phyloP scores from a whole-genome alignment of 139 green algal genomes.

The Chlamydomonas sp. region DNA sequence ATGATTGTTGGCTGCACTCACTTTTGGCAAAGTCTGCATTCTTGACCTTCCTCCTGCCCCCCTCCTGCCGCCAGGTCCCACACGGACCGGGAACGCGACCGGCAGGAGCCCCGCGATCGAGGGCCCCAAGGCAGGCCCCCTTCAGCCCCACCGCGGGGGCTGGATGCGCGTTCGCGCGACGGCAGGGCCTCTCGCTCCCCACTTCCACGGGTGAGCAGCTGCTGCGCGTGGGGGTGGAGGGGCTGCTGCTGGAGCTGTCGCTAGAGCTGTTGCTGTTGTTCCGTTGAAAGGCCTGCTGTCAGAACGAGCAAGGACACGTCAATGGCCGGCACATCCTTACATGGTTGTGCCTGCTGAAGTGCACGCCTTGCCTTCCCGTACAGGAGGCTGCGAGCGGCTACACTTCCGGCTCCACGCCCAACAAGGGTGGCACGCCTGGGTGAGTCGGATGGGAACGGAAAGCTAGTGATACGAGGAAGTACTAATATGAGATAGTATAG shows the following conservation, averaged over 20 bases:
- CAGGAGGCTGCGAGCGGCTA: conserved; percentile 2
- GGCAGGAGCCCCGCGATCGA: no score
- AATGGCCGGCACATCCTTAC: neutral
- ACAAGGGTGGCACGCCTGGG: conserved; percentile 10
- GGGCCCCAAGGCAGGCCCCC: no score
- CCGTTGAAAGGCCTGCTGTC: neutral
- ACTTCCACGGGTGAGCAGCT: no score
- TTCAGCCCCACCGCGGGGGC: no score
- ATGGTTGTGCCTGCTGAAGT: neutral
- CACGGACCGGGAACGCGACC: no score
- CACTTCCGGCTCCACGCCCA: conserved; percentile 1
- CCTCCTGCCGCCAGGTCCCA: no score
- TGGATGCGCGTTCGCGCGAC: no score
- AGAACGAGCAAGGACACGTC: conserved; percentile 2
- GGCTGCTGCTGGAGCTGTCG: no score
- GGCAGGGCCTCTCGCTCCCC: no score
- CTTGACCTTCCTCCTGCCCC: neutral
- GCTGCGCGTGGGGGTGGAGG: no score
- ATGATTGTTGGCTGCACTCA: neutral
- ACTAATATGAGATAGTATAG: no score
- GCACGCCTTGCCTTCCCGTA: neutral
- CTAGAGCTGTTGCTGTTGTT: no score
- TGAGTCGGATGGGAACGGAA: neutral
- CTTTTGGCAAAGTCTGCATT: neutral
- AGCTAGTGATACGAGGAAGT: neutral